Base-by-base conservation (phyloP, 352 stramenopile species). In the Hyphochytrium catenoides region DNA sequence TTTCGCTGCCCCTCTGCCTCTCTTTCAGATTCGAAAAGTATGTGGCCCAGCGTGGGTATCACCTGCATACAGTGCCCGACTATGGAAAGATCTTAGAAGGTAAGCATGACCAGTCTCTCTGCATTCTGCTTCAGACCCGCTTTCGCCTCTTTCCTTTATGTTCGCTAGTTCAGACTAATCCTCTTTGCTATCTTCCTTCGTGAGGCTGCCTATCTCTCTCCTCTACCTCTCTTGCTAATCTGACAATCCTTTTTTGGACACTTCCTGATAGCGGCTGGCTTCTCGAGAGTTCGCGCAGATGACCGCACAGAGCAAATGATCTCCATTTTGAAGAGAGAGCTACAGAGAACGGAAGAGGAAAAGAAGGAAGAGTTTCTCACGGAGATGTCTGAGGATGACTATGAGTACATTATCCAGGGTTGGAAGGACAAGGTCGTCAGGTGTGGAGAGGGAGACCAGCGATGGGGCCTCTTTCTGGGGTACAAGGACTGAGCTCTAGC, bases 391-490 rank as follows among this genome's bases (percentile, higher is more conserved):
- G 58, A 58, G 29, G 29, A 64, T 27, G 62, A 75, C 38, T 74
- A 68, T 39, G 35, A 61, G 34, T 63, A 61, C 38, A 75, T 75
- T 21, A 57, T 75, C 12, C 50, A 66, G 23, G 60, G 62, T 24
- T 75, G 62, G 62, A 39, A 72, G 42, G 43, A 58, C 18, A 75
- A 75, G 46, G 45, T 75, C 17, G 51, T 70, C 34, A 58, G 62
- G 23, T 74, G 60, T 11, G 58, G 39, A 1, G 62, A 75, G 0
- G 62, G 62, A 9, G 60, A 75, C 23, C 62, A 75, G 47, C 73
- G 72, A 43, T 75, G 62, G 62, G 62, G 62, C n/a, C 45, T 75
- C 38, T 74, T 75, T 28, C 60, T 64, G 44, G 62, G 46, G 27
- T 42, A 61, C 27, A 75, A 75, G 44, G 12, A 47, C 16, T 46